Evolutionary conservation across 202 grass and related monocot species (phyloP), one percentile per base, ranked within the genome.

Genomic region (Alloteropsis angusta): DNA sequence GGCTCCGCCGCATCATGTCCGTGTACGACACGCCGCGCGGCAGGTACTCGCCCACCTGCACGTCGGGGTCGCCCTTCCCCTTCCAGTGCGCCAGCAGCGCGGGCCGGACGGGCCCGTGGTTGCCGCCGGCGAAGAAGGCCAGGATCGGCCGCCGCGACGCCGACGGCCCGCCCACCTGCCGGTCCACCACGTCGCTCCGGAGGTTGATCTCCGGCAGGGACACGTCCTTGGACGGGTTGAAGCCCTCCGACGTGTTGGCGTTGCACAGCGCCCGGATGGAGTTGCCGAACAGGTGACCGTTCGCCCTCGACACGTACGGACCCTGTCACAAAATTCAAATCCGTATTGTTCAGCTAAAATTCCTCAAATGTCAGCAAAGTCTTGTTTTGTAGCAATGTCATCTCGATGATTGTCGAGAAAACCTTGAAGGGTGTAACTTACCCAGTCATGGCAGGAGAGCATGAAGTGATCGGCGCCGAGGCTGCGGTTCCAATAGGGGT

Each of bases 361-460:
- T 25, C 21, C 53, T 55, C 76, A 32, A 57, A n/a, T n/a, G n/a
- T n/a, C n/a, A 2, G 17, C 18, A 50, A 78, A 21, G 13, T 18
- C 3, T 45, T 14, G 4, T 14, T 11, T 14, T 3, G 11, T 45
- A 13, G 11, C 43, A 4, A 36, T 30, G 28, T 30, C 28, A 30
- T 30, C 28, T 1, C 28, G 28, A 30, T 36, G 5, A 36, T 6
- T 36, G 3, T 36, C 35, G 5, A 36, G 3, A 36, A 36, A 2
- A 36, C 3, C 35, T 6, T 36, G 35, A 36, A 36, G 35, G 35
- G 3, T 36, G 5, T 36, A 36, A 6, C 47, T 78, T 80, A 95
- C 92, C 93, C 93, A 97, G 62, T 97, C 93, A 60, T 97, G 93
- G 73, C 93, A 97, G 23, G 93, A 97, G 16, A 97, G 85, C 89